Percentiles rank a stretch among this genome's conserved stretches.
phyloP scores from a whole-genome alignment of 257 asterid genomes.

The Solanum tarapatanum region DNA sequence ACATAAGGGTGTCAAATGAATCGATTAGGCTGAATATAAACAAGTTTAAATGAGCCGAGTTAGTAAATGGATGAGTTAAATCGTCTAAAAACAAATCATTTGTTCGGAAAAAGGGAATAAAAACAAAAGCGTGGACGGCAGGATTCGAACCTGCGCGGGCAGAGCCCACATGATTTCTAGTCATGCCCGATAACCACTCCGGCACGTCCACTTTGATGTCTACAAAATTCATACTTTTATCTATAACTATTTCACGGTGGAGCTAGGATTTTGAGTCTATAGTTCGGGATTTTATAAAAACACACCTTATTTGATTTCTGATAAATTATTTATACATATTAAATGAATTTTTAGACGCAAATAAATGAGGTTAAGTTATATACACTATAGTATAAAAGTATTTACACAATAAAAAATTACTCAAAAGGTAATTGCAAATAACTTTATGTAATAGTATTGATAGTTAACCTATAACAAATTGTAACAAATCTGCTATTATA shows the following conservation, averaged over 20 bases:
- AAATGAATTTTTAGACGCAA: not conserved
- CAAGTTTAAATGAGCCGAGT: too few relatives aligned
- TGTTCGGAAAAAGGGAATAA: too few relatives aligned
- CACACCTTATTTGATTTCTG: not conserved
- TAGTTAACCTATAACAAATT: not conserved
- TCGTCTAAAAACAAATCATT: too few relatives aligned
- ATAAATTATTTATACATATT: too few relatives aligned
- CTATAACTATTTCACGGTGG: not conserved
- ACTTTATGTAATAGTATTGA: not conserved
- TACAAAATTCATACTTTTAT: too few relatives aligned
- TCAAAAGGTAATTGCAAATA: not conserved
- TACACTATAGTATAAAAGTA: not conserved
- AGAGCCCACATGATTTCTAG: slow-evolving; percentile 2
- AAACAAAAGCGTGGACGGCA: not conserved
- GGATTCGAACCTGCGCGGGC: slow-evolving; percentile 17
- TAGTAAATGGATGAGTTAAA: too few relatives aligned
- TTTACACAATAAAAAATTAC: not conserved
- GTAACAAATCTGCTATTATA: not conserved
- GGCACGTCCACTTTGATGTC: not conserved
- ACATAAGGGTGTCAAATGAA: too few relatives aligned
- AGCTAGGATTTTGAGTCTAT: not conserved
- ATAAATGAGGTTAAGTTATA: not conserved
- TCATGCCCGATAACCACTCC: slow-evolving; percentile 5
- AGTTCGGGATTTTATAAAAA: not conserved
- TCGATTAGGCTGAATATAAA: too few relatives aligned